A percentile compares a stretch with the other conserved stretches of the same genome.
Conservation (phyloP, 495 filamentous ascomycete genomes). For the Penicillium subrubescens region DNA sequence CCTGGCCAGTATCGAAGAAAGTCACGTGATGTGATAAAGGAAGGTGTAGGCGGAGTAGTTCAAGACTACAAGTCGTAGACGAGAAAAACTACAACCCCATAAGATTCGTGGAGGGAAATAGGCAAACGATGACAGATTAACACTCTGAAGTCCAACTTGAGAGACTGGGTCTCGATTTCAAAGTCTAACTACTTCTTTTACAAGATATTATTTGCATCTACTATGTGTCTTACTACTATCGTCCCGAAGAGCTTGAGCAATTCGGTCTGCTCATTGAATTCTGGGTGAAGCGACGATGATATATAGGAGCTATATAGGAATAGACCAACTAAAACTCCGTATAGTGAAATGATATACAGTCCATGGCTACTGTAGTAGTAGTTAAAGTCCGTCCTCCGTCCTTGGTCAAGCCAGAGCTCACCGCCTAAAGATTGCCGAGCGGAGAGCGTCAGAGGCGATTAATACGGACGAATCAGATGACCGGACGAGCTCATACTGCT, state of each 20-base stretch:
- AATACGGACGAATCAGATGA: conserved; percentile 7
- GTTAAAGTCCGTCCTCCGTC: background rate
- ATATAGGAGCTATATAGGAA: no score
- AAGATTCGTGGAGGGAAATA: no score
- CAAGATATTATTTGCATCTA: background rate
- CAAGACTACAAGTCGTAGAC: no score
- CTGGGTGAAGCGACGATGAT: background rate
- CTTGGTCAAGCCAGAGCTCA: conserved; percentile 9
- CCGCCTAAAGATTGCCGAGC: conserved; percentile 23
- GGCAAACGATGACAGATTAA: no score
- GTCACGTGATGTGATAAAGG: conserved; percentile 28
- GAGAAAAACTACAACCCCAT: no score
- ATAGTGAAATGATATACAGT: background rate
- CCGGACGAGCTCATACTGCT: background rate
- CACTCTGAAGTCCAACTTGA: background rate
- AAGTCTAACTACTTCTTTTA: background rate
- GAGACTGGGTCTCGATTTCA: background rate
- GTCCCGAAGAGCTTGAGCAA: background rate
- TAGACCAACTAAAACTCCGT: no score
- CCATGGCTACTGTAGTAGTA: background rate
- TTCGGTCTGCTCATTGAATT: background rate
- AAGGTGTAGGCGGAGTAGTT: background rate
- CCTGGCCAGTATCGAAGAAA: background rate
- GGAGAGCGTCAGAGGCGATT: background rate
- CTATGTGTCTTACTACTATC: background rate